Evolutionary conservation across 1,139 yeast genomes (phyloP).

Genomic region (Blastobotrys serpentis): DNA sequence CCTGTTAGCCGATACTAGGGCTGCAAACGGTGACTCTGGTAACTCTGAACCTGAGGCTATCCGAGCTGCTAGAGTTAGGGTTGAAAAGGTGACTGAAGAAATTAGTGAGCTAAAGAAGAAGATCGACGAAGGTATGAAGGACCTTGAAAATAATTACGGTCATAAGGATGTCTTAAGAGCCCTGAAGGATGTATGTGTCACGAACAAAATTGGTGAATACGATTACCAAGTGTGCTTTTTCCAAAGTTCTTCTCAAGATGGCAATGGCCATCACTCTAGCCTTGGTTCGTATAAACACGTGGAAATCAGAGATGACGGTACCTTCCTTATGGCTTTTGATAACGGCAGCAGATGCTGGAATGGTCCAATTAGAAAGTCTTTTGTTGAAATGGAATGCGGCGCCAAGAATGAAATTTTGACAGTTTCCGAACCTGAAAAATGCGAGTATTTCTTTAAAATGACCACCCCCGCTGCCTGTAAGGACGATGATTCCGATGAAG

Average conservation of each 20-base stretch:
- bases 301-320: conserved; percentile 22
- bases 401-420: conserved; percentile 51
- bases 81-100: conserved; percentile 11
- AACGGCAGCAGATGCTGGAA: conserved; percentile 93
- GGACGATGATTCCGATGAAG: neutral
- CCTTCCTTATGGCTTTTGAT: conserved; percentile 46
- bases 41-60: conserved; percentile 10
- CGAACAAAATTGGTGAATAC: conserved; percentile 62
- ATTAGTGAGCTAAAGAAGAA: conserved; percentile 3
- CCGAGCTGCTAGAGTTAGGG: conserved; percentile 8
- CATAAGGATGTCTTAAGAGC: conserved; percentile 65
- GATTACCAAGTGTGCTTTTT: conserved; percentile 62
- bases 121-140: conserved; percentile 14
- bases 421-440: conserved; percentile 86
- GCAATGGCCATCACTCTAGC: conserved; percentile 46
- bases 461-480: conserved; percentile 70
- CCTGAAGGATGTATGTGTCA: conserved; percentile 50
- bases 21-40: neutral
- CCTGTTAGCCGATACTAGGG: conserved; percentile 17
- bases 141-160: conserved; percentile 46
- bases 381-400: conserved; percentile 69
- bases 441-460: conserved; percentile 68
- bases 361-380: conserved; percentile 80
- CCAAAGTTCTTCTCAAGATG: conserved; percentile 57
- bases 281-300: conserved; percentile 51